These are phyloP conservation scores for Geoglossum cookeanum DNA, from an alignment of 2,329 filamentous ascomycete genomes.

Conservation along the genomic window DNA sequence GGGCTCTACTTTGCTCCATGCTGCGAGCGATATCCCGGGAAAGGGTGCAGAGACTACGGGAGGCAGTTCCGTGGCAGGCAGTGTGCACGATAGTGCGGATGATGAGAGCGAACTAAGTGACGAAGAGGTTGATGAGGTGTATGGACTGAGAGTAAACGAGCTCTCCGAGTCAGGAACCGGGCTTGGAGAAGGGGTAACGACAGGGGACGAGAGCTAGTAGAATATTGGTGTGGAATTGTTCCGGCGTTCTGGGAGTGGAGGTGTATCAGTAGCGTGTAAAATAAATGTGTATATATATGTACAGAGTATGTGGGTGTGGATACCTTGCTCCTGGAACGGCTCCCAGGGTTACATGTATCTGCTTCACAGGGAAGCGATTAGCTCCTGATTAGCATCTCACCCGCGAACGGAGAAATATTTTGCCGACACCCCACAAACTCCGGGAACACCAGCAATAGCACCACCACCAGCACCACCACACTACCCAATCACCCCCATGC, in stretches of 20 bases:
- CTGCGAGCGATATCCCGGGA: conserved; percentile 4
- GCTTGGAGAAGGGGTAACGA: background rate
- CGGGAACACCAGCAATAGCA: background rate
- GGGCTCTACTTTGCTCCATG: conserved; percentile 1
- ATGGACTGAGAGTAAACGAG: conserved; percentile 4
- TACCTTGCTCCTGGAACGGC: too few species aligned
- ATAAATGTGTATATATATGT: background rate
- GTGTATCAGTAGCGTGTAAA: background rate
- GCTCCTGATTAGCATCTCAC: too few species aligned
- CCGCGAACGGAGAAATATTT: background rate
- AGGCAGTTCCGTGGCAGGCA: conserved; percentile 11
- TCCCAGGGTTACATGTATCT: too few species aligned
- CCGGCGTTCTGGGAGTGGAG: background rate
- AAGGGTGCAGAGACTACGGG: background rate
- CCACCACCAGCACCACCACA: too few species aligned
- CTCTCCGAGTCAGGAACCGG: background rate
- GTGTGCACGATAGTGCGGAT: conserved; percentile 31
- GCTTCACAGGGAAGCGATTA: too few species aligned
- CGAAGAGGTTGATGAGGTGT: conserved; percentile 21
- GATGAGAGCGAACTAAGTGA: conserved; percentile 36
- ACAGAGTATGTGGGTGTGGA: too few species aligned
- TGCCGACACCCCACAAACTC: background rate
- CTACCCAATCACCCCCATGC: too few species aligned
- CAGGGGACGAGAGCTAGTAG: background rate
- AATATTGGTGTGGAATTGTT: background rate